These are phyloP conservation scores for Pseudocercospora fijiensis DNA, from an alignment of 2,329 filamentous ascomycete species.

Conservation along the genomic window DNA sequence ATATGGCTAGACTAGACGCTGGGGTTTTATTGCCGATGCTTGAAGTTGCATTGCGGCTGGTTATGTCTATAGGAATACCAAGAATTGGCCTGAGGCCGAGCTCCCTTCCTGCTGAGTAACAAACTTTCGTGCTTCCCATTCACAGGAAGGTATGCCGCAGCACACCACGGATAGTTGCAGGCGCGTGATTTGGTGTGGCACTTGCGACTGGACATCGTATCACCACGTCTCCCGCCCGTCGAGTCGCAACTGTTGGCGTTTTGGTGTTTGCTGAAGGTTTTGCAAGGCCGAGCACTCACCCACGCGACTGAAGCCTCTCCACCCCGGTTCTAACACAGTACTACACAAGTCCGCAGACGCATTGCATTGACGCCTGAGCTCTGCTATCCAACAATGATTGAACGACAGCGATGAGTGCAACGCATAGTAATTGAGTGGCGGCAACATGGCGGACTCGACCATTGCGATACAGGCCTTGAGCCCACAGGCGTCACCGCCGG, in stretches of 20 bases:
- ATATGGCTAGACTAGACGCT: not conserved
- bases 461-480: conserved; percentile 3
- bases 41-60: not conserved
- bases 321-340: no score
- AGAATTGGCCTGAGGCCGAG: not conserved
- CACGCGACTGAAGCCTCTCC: not conserved
- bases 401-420: not conserved
- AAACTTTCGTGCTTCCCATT: not conserved
- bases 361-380: conserved; percentile 1
- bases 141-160: not conserved
- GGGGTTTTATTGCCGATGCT: not conserved
- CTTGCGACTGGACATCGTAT: not conserved
- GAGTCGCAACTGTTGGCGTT: not conserved
- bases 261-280: not conserved
- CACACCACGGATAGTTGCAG: conserved; percentile 1
- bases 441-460: not conserved
- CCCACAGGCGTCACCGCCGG: conserved; percentile 19
- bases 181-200: conserved; percentile 1
- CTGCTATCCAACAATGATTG: not conserved
- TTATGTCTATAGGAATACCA: not conserved
- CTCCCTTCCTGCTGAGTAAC: not conserved
- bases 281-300: not conserved
- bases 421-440: not conserved
- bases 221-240: not conserved
- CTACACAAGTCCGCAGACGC: not conserved